Conservation (phyloP, 805 yeast genomes). For the Wickerhamomyces silvicola region DNA sequence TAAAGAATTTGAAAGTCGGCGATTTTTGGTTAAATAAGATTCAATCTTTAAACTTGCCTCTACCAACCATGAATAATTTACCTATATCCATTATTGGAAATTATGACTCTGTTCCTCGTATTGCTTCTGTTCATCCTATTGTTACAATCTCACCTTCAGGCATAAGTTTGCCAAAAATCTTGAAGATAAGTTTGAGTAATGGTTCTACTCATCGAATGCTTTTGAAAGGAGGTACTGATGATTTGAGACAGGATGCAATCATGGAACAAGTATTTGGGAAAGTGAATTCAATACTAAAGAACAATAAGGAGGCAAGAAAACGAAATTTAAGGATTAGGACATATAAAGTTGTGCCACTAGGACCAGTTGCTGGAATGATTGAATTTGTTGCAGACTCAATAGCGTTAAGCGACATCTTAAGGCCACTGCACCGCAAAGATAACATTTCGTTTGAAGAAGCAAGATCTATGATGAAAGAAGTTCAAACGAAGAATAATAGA, state of each 20-base stretch:
- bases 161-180: constrained; percentile 79
- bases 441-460: constrained; percentile 48
- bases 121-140: constrained; percentile 37
- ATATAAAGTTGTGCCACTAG: constrained; percentile 85
- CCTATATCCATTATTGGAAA: constrained; percentile 34
- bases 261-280: constrained; percentile 96
- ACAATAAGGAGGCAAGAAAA: constrained; percentile 48
- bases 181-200: constrained; percentile 44
- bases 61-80: constrained; percentile 55
- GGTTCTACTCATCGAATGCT: constrained; percentile 57
- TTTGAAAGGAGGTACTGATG: constrained; percentile 85
- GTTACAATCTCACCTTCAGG: constrained; percentile 75
- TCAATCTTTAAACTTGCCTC: constrained; percentile 45
- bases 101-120: constrained; percentile 41
- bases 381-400: constrained; percentile 80
- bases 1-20: constrained; percentile 34
- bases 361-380: constrained; percentile 80
- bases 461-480: constrained; percentile 53
- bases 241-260: constrained; percentile 89
- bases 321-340: constrained; percentile 66
- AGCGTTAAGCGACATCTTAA: constrained; percentile 63
- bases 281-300: constrained; percentile 60
- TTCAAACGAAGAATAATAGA: constrained; percentile 38
- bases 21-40: constrained; percentile 53
- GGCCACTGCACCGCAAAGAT: constrained; percentile 55